Conservation (phyloP, 768 basidiomycete species). For the Boletales sp. region DNA sequence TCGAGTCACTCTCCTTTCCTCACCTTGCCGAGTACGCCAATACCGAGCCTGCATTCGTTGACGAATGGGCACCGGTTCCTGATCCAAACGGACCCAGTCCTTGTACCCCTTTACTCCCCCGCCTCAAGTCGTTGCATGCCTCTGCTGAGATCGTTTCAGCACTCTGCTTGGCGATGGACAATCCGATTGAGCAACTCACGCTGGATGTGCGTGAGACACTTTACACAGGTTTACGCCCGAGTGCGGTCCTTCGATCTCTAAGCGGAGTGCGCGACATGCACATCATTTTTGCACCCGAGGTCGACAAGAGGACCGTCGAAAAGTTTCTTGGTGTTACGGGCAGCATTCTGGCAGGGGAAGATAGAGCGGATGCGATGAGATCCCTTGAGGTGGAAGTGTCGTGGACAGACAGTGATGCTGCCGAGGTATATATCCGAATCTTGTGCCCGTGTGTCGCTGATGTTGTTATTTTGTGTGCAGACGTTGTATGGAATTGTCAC, state of each 20-base stretch:
- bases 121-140: conserved; percentile 25
- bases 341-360: conserved; percentile 14
- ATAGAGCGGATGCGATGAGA: conserved; percentile 10
- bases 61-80: conserved; percentile 8
- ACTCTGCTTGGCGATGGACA: conserved; percentile 16
- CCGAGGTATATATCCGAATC: conserved; percentile 18
- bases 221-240: conserved; percentile 27
- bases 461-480: conserved; percentile 4
- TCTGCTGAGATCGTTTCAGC: conserved; percentile 22
- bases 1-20: conserved; percentile 28
- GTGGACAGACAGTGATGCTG: conserved; percentile 26
- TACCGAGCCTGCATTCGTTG: neutral
- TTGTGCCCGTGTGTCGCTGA: neutral
- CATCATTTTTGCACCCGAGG: conserved; percentile 27
- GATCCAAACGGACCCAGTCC: neutral
- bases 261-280: conserved; percentile 29
- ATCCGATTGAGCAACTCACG: conserved; percentile 19
- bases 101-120: conserved; percentile 15
- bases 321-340: conserved; percentile 28
- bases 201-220: conserved; percentile 26
- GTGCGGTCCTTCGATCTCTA: conserved; percentile 23
- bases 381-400: conserved; percentile 27
- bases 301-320: conserved; percentile 32
- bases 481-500: conserved; percentile 28
- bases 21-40: conserved; percentile 16